Evolutionary conservation across 768 basidiomycete genomes (phyloP).

Genomic region (Lactifluus volemus): DNA sequence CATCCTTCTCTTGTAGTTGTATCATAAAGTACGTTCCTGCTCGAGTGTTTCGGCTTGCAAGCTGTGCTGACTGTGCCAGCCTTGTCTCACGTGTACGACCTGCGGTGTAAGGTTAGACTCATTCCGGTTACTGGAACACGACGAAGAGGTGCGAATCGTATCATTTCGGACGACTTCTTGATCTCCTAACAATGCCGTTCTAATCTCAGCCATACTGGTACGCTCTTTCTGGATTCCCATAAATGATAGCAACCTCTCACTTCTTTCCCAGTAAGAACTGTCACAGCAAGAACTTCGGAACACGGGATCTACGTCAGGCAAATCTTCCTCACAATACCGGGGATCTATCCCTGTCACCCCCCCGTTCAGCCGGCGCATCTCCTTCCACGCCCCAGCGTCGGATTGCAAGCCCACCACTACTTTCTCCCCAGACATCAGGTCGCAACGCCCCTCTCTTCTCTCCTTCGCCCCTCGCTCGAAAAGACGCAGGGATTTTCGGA

Average conservation of each 20-base stretch:
- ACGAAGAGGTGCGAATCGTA: conserved; percentile 49
- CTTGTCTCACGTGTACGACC: conserved; percentile 67
- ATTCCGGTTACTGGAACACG: conserved; percentile 68
- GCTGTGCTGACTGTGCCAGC: conserved; percentile 33
- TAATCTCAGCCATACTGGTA: conserved; percentile 38
- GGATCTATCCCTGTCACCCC: conserved; percentile 24
- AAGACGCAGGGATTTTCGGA: conserved; percentile 23
- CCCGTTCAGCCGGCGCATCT: conserved; percentile 5
- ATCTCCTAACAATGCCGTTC: not conserved
- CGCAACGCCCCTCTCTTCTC: conserved; percentile 7
- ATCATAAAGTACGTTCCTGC: conserved; percentile 53
- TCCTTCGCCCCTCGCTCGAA: conserved; percentile 20
- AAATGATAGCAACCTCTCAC: conserved; percentile 2
- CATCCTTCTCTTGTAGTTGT: conserved; percentile 41
- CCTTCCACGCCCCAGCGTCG: conserved; percentile 24
- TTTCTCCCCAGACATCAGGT: conserved; percentile 22
- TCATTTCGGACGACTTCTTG: not conserved
- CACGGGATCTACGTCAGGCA: conserved; percentile 60
- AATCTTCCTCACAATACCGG: conserved; percentile 50
- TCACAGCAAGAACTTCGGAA: conserved; percentile 73
- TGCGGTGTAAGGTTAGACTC: conserved; percentile 80
- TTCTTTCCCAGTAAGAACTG: conserved; percentile 58
- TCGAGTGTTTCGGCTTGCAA: not conserved
- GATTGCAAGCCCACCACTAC: conserved; percentile 27
- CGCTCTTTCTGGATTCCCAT: conserved; percentile 1